Percentiles rank a stretch among this genome's conserved stretches.
phyloP scores from a whole-genome alignment of 371 early-diverging fungal species.

The Mortierella polycephala region DNA sequence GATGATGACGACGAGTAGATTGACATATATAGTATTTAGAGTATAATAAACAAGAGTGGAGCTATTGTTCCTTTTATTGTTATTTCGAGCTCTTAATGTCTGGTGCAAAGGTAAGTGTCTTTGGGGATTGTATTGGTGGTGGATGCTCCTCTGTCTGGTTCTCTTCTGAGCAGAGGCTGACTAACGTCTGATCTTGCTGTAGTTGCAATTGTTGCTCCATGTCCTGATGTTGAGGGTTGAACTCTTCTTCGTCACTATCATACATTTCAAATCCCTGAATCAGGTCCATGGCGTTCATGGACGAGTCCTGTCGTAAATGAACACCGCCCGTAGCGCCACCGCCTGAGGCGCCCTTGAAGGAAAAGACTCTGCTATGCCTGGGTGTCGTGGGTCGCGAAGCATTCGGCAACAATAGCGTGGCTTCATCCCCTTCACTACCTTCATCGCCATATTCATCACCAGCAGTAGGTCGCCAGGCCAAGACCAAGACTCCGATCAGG shows the following conservation, averaged over 20 bases:
- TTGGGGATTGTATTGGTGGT: slow-evolving; percentile 21
- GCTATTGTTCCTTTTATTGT: slow-evolving; percentile 2
- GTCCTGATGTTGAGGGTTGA: slow-evolving; percentile 2
- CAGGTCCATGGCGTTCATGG: slow-evolving; percentile 36
- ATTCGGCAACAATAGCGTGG: slow-evolving; percentile 37
- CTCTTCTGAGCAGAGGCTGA: slow-evolving; percentile 12
- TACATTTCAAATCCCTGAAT: slow-evolving; percentile 54
- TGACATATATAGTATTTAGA: too few relatives aligned
- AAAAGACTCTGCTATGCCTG: slow-evolving; percentile 35
- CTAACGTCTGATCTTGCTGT: slow-evolving; percentile 17
- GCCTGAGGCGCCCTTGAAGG: slow-evolving; percentile 32
- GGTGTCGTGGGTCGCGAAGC: slow-evolving; percentile 37
- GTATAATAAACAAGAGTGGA: not conserved
- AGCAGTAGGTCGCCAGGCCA: slow-evolving; percentile 64
- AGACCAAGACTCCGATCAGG: slow-evolving; percentile 71
- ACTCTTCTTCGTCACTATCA: slow-evolving; percentile 51
- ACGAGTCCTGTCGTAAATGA: slow-evolving; percentile 23
- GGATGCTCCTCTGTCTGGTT: slow-evolving; percentile 3
- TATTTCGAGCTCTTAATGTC: slow-evolving; percentile 13
- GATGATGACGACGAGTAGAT: slow-evolving; percentile 64
- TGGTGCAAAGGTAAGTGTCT: slow-evolving; percentile 23
- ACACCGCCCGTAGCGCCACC: slow-evolving; percentile 6
- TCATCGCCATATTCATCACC: slow-evolving; percentile 23
- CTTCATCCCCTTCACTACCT: slow-evolving; percentile 27
- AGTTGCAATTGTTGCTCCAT: not conserved